Base-by-base conservation (phyloP, 2,329 filamentous ascomycete species). In the Fusarium pseudonygamai region DNA sequence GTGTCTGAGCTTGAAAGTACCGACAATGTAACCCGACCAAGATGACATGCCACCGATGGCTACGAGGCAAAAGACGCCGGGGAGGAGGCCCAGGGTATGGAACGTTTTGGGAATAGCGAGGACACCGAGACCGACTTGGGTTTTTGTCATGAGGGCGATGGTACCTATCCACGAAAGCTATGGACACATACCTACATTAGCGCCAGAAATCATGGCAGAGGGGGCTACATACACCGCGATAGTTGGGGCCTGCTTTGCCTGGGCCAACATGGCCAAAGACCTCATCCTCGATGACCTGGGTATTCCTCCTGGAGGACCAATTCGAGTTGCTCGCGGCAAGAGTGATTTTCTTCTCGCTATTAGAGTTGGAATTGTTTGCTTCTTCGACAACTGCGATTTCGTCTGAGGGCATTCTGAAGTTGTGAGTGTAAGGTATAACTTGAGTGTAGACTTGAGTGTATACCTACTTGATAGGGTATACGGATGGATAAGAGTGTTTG, bases 1-100 rank as follows among this genome's bases (percentile, higher is more conserved):
- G 71, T 89, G 87, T 15, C 79, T 79, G 42, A 85, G 69, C 71
- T 88, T 89, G 80, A 88, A 88, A n/a, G 80, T 74, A 14, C 85
- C 86, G 16, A 87, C 80, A 30, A 86, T 84, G 68, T 85, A 86
- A 59, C 82, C 80, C 5, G 84, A 85, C 86, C 86, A 87, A 6
- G 83, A 84, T 0, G 85, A 86, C 69, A 87, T 85, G 26, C 36
- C 66, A 4, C 79, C 83, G 34, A 87, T 82, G 6, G 73, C 62
- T 7, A 82, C 43, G 12, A 88, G 78, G 32, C 81, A 80, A 32
- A 87, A 83, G 16, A 87, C 75, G n/a, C 86, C 86, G 0, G 86
- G 86, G 16, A 87, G 78, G 30, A 87, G 77, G 9, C 86, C 86
- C 8, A 88, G 80, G 3, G 78, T 78, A 60, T 87, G 78, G 65